Conservation (phyloP, 345 rosid genomes). For the Euphorbia peplus region DNA sequence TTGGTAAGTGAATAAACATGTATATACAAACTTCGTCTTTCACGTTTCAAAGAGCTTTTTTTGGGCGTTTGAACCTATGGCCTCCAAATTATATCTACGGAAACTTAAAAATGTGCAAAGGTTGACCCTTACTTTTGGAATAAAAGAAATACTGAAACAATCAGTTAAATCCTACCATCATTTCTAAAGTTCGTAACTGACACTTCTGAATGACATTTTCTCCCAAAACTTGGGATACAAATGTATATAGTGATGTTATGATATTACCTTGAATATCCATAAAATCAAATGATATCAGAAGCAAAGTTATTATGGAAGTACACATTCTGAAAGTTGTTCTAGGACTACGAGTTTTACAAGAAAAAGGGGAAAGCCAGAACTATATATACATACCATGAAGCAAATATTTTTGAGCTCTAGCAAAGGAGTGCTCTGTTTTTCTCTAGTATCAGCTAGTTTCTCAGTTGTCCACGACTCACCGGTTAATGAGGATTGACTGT, state of each 20-base stretch:
- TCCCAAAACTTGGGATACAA: not conserved
- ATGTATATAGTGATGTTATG: not conserved
- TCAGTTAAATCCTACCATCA: not conserved
- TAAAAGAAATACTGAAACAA: not conserved
- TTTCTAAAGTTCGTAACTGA: not conserved
- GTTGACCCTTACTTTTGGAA: not conserved
- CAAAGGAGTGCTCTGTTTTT: conserved; percentile 51
- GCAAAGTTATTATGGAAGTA: too few species aligned
- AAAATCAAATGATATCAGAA: too few species aligned
- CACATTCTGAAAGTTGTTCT: not conserved
- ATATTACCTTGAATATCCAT: not conserved
- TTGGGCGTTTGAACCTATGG: not conserved
- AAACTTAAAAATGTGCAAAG: not conserved
- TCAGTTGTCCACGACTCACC: conserved; percentile 62
- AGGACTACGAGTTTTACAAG: not conserved
- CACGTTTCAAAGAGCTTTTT: not conserved
- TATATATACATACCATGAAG: conserved; percentile 50
- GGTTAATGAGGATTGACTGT: conserved; percentile 73
- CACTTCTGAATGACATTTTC: not conserved
- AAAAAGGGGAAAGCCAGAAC: conserved; percentile 1
- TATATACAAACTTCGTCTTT: not conserved
- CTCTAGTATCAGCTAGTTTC: conserved; percentile 53
- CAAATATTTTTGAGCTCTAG: conserved; percentile 66
- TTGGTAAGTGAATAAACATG: not conserved
- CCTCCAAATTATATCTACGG: not conserved